These are phyloP conservation scores for Zymoseptoria passerinii DNA, from an alignment of 2,329 filamentous ascomycete species.

Conservation along the genomic window DNA sequence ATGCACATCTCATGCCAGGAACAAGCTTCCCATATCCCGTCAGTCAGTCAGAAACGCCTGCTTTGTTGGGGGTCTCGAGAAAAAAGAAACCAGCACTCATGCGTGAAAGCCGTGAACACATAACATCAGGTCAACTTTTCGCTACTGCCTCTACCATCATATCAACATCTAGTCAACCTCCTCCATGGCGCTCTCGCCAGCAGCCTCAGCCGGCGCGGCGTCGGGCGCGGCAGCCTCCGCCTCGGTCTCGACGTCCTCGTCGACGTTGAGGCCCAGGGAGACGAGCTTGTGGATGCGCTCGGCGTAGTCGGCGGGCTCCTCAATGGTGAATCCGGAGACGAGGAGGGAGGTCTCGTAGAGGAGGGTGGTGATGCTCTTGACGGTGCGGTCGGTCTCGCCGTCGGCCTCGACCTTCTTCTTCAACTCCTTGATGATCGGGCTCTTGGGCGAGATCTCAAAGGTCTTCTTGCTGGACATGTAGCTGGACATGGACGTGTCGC, in stretches of 20 bases:
- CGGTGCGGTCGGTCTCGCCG: constrained; percentile 95
- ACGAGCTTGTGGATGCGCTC: constrained; percentile 99
- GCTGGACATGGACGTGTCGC: constrained; percentile 98
- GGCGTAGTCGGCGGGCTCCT: constrained; percentile 94
- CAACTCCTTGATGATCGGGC: constrained; percentile 94
- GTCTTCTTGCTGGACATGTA: constrained; percentile 99
- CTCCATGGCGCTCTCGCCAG: constrained; percentile 94
- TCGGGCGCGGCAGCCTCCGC: constrained; percentile 50
- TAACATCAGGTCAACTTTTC: constrained; percentile 3
- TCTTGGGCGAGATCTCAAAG: constrained; percentile 99
- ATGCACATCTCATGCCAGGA: neutral
- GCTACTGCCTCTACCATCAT: constrained; percentile 2
- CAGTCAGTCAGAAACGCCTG: neutral
- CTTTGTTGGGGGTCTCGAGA: neutral
- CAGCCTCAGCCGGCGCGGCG: constrained; percentile 53
- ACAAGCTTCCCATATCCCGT: neutral
- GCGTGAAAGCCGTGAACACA: constrained; percentile 12
- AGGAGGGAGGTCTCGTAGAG: constrained; percentile 98
- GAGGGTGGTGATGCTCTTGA: constrained; percentile 98
- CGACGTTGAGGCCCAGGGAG: constrained; percentile 92
- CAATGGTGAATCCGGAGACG: constrained; percentile 98
- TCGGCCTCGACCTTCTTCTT: constrained; percentile 98
- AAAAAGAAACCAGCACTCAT: neutral
- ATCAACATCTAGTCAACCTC: constrained; percentile 77
- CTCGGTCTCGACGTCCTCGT: constrained; percentile 74